Evolutionary conservation across 2,329 filamentous ascomycete species (phyloP), one percentile per base, ranked within the genome.

Genomic region (Fusarium graminum): DNA sequence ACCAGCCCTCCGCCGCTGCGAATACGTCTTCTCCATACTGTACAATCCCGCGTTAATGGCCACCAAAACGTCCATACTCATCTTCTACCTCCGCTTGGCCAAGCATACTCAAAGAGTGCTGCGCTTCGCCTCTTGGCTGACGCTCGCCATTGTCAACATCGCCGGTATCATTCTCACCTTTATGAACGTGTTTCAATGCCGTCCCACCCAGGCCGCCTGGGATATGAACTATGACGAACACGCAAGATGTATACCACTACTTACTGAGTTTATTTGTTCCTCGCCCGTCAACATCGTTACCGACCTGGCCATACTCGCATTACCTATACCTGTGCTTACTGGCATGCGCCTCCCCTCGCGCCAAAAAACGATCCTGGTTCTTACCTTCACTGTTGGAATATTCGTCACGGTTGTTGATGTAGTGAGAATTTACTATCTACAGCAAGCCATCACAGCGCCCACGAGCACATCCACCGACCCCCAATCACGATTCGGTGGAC

Each of bases 261-360:
- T 88, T 29, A 88, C 86, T 68, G 85, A 88, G 63, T 89, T 89
- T 72, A 87, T 89, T 50, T 89, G 87, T 74, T 94, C 93, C 7
- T 91, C 94, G 0, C 94, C 94, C 0, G 87, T 97, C 74, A 97
- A 97, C 79, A 92, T 97, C 70, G 90, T 96, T 63, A 97, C 93
- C 19, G 94, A 97, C 74, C 82, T 97, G 54, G 92, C 92, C 41
- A 93, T 97, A 49, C 82, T 98, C 29, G 90, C 95, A 41, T 81
- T 97, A 12, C 94, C 94, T 0, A 92, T 97, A 72, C 94, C 94
- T 2, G 91, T 97, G 11, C 81, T 97, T 19, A 96, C 93, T 1
- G 85, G 89, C 52, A 95, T 97, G 91, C 89, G 89, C 45, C 80
- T 98, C 11, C 94, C 94, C 0, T 86, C 82, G 59, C 92, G 92